Conservation (phyloP, 768 basidiomycete genomes). For the Pisolithus sp. region DNA sequence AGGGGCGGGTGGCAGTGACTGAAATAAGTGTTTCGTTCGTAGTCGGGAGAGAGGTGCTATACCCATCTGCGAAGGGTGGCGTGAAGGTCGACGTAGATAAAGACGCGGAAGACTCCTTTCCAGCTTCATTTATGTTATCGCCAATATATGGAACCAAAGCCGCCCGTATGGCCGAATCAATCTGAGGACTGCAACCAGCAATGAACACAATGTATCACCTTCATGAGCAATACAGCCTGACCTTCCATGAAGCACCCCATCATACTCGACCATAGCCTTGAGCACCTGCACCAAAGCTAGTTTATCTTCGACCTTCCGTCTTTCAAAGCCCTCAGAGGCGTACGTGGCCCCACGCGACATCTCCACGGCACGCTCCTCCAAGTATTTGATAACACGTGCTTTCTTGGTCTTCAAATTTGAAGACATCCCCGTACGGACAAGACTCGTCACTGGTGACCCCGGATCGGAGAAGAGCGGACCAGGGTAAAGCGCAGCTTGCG, state of each 20-base stretch:
- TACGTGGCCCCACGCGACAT: constrained; percentile 73
- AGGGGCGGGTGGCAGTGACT: constrained; percentile 51
- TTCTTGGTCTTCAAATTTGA: constrained; percentile 80
- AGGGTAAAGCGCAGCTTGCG: constrained; percentile 58
- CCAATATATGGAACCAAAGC: constrained; percentile 60
- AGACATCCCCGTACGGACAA: constrained; percentile 57
- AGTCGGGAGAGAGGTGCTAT: constrained; percentile 13
- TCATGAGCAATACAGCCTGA: constrained; percentile 35
- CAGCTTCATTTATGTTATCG: constrained; percentile 15
- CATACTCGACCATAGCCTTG: constrained; percentile 79
- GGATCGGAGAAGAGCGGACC: constrained; percentile 84
- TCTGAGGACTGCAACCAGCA: constrained; percentile 40
- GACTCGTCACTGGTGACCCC: constrained; percentile 52
- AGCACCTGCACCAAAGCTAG: constrained; percentile 67
- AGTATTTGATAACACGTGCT: constrained; percentile 65
- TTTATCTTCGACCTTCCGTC: constrained; percentile 66
- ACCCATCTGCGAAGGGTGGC: constrained; percentile 16
- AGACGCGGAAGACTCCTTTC: constrained; percentile 14
- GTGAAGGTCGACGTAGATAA: constrained; percentile 27
- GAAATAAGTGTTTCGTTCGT: constrained; percentile 49
- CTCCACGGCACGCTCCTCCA: constrained; percentile 70
- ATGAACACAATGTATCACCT: constrained; percentile 10
- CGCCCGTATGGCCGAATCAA: constrained; percentile 70
- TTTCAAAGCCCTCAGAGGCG: constrained; percentile 46
- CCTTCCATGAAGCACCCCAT: constrained; percentile 84